Percentiles rank a stretch among this genome's conserved stretches.
Conservation (phyloP, 1,139 yeast genomes). For the Geotrichum europaeum region DNA sequence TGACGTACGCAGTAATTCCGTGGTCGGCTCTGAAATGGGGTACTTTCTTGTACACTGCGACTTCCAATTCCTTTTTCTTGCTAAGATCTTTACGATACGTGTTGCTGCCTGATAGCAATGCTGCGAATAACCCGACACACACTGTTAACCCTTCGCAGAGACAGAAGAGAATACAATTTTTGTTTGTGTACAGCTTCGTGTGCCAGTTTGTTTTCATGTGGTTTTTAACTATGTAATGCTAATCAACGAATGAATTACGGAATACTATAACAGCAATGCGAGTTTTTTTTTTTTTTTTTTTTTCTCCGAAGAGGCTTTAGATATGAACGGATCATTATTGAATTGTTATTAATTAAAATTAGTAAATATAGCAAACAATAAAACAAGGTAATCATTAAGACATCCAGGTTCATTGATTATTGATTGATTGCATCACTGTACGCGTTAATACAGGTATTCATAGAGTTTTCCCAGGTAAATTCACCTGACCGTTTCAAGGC, state of each 20-base stretch:
- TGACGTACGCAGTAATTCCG: slow-evolving; percentile 38
- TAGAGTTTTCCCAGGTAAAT: slow-evolving; percentile 19
- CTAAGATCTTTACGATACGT: slow-evolving; percentile 80
- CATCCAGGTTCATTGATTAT: not conserved
- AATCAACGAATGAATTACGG: not conserved
- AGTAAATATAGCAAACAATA: too few relatives aligned
- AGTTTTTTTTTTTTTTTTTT: not conserved
- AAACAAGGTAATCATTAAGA: not conserved
- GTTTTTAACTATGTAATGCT: slow-evolving; percentile 34
- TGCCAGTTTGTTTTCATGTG: slow-evolving; percentile 64
- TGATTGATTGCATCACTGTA: slow-evolving; percentile 12
- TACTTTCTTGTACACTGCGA: slow-evolving; percentile 37
- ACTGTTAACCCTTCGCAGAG: slow-evolving; percentile 52
- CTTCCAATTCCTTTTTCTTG: slow-evolving; percentile 41
- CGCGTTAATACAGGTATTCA: slow-evolving; percentile 17
- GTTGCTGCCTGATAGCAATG: slow-evolving; percentile 48
- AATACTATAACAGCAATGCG: not conserved
- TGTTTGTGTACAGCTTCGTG: slow-evolving; percentile 78
- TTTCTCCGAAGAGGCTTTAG: not conserved
- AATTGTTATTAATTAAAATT: not conserved
- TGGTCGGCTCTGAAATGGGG: slow-evolving; percentile 42
- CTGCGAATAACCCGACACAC: slow-evolving; percentile 21
- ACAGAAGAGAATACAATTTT: slow-evolving; percentile 76
- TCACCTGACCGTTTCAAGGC: slow-evolving; percentile 16
- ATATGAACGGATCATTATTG: not conserved